Base-by-base conservation (phyloP, 345 rosid species). In the Acer negundo region DNA sequence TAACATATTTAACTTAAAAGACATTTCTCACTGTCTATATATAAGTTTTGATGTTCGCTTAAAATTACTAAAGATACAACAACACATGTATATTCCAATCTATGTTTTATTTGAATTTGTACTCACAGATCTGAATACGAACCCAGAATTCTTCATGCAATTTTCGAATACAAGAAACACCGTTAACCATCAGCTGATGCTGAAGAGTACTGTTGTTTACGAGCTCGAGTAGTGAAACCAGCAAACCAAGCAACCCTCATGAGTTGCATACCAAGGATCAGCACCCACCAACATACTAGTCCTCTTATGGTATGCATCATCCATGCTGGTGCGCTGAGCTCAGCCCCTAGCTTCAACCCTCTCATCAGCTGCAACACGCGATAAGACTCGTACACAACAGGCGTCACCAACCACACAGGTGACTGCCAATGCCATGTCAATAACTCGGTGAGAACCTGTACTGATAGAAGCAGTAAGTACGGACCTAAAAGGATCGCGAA, bases 221-320 rank as follows among this genome's bases (percentile, higher is more conserved):
- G 81, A 51, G 84, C 75, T 75, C 80, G 78, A 75, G 88, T 86
- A 24, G 88, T 74, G 80, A 87, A 90, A 76, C 99, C 98, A 73
- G 98, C 94, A 81, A 90, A 93, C 99, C 99, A 95, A 87, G 97
- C 94, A 76, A 93, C 94, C 78, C 99, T 88, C 98, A 95, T 93
- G 72, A 95, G 92, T 81, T 95, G 98, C 80, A 95, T 80, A 16
- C 95, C 94, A 61, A 95, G 93, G 62, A 93, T 90, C 83, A 95
- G 76, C 62, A 93, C 89, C 99, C 98, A 95, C 94, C 98, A 93
- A 82, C 92, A 95, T 16, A 93, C 96, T 61, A 93, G 85, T 58
- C 94, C 96, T 83, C 89, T 93, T 68, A 93, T 75, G 55, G 88
- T 89, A 78, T 93, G 90, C 89, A 95, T 65, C 81, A 86, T 87